These are phyloP conservation scores for Aspergillus carbonarius DNA, from an alignment of 2,329 filamentous ascomycete species.

Conservation along the genomic window DNA sequence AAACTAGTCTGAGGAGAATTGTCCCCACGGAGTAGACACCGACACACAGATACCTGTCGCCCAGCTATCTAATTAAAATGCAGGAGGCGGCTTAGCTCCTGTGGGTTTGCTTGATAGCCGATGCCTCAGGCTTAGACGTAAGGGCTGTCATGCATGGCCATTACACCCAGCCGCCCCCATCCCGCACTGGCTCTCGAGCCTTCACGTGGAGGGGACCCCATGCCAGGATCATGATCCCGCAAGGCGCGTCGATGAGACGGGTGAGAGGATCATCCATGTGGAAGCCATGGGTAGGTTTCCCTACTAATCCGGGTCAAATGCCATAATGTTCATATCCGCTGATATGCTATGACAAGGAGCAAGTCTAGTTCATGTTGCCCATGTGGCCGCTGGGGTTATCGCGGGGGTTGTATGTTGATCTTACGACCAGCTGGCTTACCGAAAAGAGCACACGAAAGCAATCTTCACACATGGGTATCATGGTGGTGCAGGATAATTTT, in stretches of 20 bases:
- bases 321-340: not conserved
- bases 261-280: not conserved
- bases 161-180: not conserved
- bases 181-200: not conserved
- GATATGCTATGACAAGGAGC: not conserved
- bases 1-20: not conserved
- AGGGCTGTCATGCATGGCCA: slow-evolving; percentile 1
- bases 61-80: not conserved
- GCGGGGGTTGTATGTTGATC: no score
- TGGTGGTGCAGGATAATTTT: no score
- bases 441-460: no score
- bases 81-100: slow-evolving; percentile 6
- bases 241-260: not conserved
- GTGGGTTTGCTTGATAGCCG: not conserved
- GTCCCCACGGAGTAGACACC: not conserved
- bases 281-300: not conserved
- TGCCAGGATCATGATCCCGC: slow-evolving; percentile 4
- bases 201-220: slow-evolving; percentile 5
- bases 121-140: not conserved
- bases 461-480: no score
- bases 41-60: not conserved
- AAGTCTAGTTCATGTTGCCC: not conserved
- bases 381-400: no score
- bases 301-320: not conserved
- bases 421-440: no score